Percentiles rank a stretch among this genome's conserved stretches.
Conservation (phyloP, 2,329 filamentous ascomycete genomes). For the Neofusicoccum ribis region DNA sequence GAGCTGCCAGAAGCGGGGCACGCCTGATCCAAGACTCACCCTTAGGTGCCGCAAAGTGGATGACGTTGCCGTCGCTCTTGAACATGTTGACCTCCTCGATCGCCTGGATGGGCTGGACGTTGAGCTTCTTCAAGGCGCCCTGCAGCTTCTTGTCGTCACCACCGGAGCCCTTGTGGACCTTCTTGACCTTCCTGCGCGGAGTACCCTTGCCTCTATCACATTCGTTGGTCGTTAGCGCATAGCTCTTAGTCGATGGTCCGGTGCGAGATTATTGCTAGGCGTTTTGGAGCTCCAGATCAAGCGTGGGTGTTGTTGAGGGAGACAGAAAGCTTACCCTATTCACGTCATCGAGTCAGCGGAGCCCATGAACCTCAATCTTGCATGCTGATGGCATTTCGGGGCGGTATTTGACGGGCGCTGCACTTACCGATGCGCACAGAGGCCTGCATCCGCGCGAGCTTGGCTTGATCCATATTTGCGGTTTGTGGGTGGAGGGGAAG, state of each 20-base stretch:
- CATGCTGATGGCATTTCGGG: not conserved
- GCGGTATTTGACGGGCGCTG: not conserved
- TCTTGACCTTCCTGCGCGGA: slow-evolving; percentile 97
- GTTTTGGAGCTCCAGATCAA: not conserved
- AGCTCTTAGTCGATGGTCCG: not conserved
- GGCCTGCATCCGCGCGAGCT: slow-evolving; percentile 47
- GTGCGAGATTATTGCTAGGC: not conserved
- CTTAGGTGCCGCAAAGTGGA: slow-evolving; percentile 97
- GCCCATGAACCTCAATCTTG: not conserved
- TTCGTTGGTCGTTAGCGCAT: slow-evolving; percentile 3
- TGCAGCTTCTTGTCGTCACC: slow-evolving; percentile 99
- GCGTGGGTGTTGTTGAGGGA: slow-evolving; percentile 19
- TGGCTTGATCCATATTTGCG: slow-evolving; percentile 48
- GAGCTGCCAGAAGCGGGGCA: not conserved
- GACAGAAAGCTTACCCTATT: slow-evolving; percentile 22
- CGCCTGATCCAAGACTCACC: slow-evolving; percentile 58
- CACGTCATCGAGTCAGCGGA: slow-evolving; percentile 21
- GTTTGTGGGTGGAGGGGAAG: slow-evolving; percentile 20
- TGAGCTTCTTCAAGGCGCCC: slow-evolving; percentile 96
- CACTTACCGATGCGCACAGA: slow-evolving; percentile 46
- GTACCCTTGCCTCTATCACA: slow-evolving; percentile 88
- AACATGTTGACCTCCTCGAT: slow-evolving; percentile 99
- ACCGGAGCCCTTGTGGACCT: slow-evolving; percentile 86
- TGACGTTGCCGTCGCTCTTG: slow-evolving; percentile 99
- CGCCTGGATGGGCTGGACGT: slow-evolving; percentile 97